Percentiles rank a stretch among this genome's conserved stretches.
These are phyloP conservation scores for Exophiala bonariae DNA, from an alignment of 2,329 filamentous ascomycete species.

Conservation along the genomic window DNA sequence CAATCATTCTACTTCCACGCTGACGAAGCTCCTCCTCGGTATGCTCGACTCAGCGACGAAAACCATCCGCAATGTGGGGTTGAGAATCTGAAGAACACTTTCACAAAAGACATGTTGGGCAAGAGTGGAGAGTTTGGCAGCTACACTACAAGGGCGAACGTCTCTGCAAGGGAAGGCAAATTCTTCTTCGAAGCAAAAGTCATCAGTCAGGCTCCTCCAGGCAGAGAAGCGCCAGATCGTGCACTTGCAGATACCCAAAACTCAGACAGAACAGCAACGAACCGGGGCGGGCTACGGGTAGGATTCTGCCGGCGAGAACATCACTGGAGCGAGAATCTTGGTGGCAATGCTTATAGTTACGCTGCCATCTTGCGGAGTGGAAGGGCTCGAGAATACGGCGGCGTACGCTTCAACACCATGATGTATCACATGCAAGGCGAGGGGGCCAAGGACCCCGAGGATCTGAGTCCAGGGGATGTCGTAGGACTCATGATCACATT, in stretches of 20 bases:
- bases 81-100: conserved; percentile 73
- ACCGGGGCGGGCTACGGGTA: conserved; percentile 48
- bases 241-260: conserved; percentile 26
- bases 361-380: conserved; percentile 25
- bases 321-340: conserved; percentile 28
- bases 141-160: conserved; percentile 87
- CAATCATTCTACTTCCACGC: conserved; percentile 29
- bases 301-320: conserved; percentile 47
- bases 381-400: conserved; percentile 45
- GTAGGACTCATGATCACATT: conserved; percentile 91
- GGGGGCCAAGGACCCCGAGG: conserved; percentile 79
- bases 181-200: conserved; percentile 96
- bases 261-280: conserved; percentile 23
- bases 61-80: conserved; percentile 57
- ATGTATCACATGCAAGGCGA: conserved; percentile 93
- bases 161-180: conserved; percentile 82
- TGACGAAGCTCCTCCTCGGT: conserved; percentile 81
- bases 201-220: conserved; percentile 57
- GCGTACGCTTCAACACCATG: conserved; percentile 87
- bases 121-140: conserved; percentile 76
- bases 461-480: conserved; percentile 86
- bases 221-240: conserved; percentile 50
- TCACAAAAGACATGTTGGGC: conserved; percentile 71
- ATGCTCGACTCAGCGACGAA: conserved; percentile 85
- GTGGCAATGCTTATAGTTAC: conserved; percentile 29